Base-by-base conservation (phyloP, 257 asterid species). In the Gynochthodes officinalis region DNA sequence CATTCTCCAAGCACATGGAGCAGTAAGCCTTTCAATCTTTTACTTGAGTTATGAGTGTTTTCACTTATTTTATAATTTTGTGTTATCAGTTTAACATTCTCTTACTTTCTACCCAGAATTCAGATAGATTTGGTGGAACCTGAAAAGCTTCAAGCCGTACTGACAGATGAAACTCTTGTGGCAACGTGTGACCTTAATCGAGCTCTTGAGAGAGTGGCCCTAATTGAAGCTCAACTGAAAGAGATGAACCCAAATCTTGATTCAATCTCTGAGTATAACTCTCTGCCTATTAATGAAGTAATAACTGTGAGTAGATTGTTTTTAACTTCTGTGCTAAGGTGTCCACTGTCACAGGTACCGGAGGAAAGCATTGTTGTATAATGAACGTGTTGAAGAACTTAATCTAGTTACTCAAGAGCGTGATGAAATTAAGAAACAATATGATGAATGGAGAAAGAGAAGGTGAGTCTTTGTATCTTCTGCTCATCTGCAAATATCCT, bases 161-260 rank as follows among this genome's bases (percentile, higher is more conserved):
- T 92, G 67, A 75, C 85, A 33, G 99, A 92, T 73, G 87, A 42
- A 81, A 65, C 88, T 75, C 92, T 90, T 73, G 81, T 58, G 61
- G 87, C 84, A 70, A 59, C 82, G 73, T 82, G 80, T 77, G 92
- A 84, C 75, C 93, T 92, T 76, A 87, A 83, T 81, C 80, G 81
- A 77, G 91, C 91, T 72, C 90, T 95, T 54, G 98, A 90, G 85
- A 89, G 76, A 88, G 93, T 92, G 84, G 87, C 91, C 21, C 90
- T 95, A 72, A 90, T 95, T 67, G 97, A 92, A 76, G 97, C 98
- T 73, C 98, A 92, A 83, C 76, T 92, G 81, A 90, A 90, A 77
- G 99, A 95, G 78, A 86, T 92, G 96, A 95, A 82, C 76, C 99
- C 99, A 40, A 95, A 95, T 84, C 98, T 92, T 52, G 99, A 92